These are phyloP conservation scores for Lumnitzera littorea DNA, from an alignment of 345 rosid genomes.

Conservation along the genomic window DNA sequence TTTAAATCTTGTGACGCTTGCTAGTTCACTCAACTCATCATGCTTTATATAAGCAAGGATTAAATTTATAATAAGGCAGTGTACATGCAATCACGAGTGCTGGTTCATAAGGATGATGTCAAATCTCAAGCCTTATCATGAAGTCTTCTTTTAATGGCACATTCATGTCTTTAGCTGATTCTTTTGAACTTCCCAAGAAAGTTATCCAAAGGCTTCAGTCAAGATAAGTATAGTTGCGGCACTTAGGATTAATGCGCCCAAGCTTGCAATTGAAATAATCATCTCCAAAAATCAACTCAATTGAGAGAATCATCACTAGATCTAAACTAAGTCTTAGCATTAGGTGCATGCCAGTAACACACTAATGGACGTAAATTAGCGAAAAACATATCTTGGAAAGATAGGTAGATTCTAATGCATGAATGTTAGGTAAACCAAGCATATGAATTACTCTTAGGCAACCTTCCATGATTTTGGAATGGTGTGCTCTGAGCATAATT, in stretches of 20 bases:
- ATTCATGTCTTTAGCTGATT: background rate
- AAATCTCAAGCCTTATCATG: no score
- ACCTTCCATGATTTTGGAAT: conserved; percentile 25
- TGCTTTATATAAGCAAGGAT: background rate
- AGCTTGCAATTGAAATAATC: conserved; percentile 8
- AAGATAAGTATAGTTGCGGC: conserved; percentile 3
- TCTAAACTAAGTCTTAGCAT: background rate
- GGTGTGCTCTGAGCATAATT: conserved; percentile 13
- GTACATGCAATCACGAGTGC: no score
- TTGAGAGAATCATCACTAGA: background rate
- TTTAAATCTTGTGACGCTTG: no score
- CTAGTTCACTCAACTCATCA: background rate
- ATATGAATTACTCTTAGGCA: conserved; percentile 12
- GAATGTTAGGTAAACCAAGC: no score
- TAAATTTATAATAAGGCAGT: background rate
- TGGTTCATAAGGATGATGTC: no score
- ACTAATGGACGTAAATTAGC: conserved; percentile 25
- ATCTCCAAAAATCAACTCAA: no score
- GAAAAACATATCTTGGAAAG: conserved; percentile 15
- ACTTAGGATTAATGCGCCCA: conserved; percentile 3
- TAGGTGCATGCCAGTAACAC: background rate
- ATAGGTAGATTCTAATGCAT: conserved; percentile 4
- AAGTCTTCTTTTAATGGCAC: background rate
- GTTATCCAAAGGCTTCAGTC: conserved; percentile 5
- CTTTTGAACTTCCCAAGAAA: conserved; percentile 3